Evolutionary conservation across 352 stramenopile species (phyloP).

Genomic region (Phytophthora podocarpi): DNA sequence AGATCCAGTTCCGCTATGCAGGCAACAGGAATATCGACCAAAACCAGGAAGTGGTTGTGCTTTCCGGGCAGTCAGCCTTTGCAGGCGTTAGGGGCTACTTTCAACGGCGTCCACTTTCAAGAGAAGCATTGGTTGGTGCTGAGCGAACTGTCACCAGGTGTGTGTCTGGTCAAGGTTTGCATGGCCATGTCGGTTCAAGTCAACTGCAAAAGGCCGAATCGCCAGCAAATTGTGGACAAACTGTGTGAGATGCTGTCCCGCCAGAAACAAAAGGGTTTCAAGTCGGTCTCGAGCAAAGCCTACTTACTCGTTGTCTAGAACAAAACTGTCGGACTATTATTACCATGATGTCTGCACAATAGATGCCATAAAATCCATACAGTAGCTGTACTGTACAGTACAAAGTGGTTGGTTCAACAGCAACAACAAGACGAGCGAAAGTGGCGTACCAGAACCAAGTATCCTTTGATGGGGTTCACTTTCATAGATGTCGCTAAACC

Average conservation of each 20-base stretch:
- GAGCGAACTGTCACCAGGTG: not conserved
- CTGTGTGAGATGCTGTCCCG: not conserved
- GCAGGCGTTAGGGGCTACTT: not conserved
- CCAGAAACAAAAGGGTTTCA: slow-evolving; percentile 2
- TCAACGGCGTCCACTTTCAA: not conserved
- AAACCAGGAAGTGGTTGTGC: not conserved
- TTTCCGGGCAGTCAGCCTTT: slow-evolving; percentile 1
- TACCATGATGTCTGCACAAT: no score
- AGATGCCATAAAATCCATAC: no score
- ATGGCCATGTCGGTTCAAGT: not conserved
- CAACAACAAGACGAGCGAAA: no score
- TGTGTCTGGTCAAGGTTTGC: slow-evolving; percentile 6
- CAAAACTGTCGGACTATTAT: no score
- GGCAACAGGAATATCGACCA: not conserved
- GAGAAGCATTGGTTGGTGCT: slow-evolving; percentile 6
- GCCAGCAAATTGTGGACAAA: not conserved
- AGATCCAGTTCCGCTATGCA: slow-evolving; percentile 7
- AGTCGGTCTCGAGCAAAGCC: slow-evolving; percentile 3
- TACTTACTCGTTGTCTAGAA: not conserved
- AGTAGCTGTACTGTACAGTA: no score
- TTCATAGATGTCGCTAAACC: no score
- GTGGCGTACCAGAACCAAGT: no score
- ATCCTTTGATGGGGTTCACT: no score
- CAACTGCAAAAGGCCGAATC: not conserved
- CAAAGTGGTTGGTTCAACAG: no score